A percentile compares a stretch with the other conserved stretches of the same genome.
Conservation (phyloP, 2,329 filamentous ascomycete species). For the Penicillium palitans region DNA sequence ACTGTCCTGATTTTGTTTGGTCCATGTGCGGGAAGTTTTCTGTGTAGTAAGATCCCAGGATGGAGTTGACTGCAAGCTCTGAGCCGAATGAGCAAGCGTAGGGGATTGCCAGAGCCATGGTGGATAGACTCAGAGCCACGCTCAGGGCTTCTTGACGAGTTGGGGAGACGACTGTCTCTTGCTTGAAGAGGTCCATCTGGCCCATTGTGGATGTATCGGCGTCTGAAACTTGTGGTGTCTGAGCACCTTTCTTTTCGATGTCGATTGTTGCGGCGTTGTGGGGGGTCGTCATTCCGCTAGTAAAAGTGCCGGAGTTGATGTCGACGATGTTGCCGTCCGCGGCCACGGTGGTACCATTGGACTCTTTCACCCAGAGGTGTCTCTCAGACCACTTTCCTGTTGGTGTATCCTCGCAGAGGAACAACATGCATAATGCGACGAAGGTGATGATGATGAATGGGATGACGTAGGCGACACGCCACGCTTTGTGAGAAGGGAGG, state of each 20-base stretch:
- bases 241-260: constrained; percentile 37
- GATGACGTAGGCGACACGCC: constrained; percentile 82
- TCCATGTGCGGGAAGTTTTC: constrained; percentile 56
- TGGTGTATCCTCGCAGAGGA: constrained; percentile 78
- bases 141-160: constrained; percentile 60
- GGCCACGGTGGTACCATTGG: constrained; percentile 15
- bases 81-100: constrained; percentile 64
- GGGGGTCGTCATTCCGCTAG: constrained; percentile 25
- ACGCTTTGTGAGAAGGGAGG: constrained; percentile 67
- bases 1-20: constrained; percentile 57
- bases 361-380: constrained; percentile 56
- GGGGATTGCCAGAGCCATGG: constrained; percentile 52
- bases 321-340: constrained; percentile 34
- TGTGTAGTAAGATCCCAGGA: constrained; percentile 60
- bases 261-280: constrained; percentile 24
- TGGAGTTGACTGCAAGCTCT: constrained; percentile 62
- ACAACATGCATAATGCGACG: constrained; percentile 67
- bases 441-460: constrained; percentile 73
- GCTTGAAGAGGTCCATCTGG: constrained; percentile 51
- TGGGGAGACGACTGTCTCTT: constrained; percentile 65
- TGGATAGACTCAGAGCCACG: constrained; percentile 63
- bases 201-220: constrained; percentile 49
- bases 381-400: constrained; percentile 79
- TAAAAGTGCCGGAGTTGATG: constrained; percentile 25
- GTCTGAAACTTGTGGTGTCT: constrained; percentile 28